phyloP scores from a whole-genome alignment of 2,329 filamentous ascomycete genomes.

The Karstenula rhodostoma region DNA sequence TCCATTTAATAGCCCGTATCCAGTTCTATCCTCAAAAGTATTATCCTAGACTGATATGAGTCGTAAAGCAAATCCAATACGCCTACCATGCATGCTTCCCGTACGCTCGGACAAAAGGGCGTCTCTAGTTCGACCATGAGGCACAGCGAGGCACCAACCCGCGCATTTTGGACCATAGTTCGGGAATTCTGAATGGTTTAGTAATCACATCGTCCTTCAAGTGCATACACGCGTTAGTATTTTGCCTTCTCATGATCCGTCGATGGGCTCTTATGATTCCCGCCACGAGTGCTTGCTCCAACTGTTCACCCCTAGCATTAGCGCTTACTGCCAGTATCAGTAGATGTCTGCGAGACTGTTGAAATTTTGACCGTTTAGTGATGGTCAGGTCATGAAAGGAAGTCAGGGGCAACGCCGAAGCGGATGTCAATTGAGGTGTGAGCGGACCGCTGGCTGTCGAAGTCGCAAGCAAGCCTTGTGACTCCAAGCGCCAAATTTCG shows the following conservation, averaged over 20 bases:
- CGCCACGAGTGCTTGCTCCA: slow-evolving; percentile 36
- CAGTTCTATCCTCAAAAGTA: too few species aligned
- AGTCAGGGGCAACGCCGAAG: slow-evolving; percentile 1
- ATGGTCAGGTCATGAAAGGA: not conserved
- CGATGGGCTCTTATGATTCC: slow-evolving; percentile 37
- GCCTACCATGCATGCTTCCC: not conserved
- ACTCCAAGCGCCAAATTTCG: slow-evolving; percentile 38
- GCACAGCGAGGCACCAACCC: slow-evolving; percentile 14
- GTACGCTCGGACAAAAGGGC: not conserved
- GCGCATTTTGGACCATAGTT: slow-evolving; percentile 18
- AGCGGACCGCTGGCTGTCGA: slow-evolving; percentile 1
- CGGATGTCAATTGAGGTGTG: slow-evolving; percentile 7
- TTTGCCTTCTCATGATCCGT: not conserved
- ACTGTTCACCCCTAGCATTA: slow-evolving; percentile 45
- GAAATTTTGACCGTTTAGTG: not conserved
- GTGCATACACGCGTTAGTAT: not conserved
- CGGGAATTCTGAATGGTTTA: slow-evolving; percentile 19
- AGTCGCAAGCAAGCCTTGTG: slow-evolving; percentile 26
- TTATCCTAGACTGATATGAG: too few species aligned
- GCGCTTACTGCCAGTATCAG: slow-evolving; percentile 47
- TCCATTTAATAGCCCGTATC: too few species aligned
- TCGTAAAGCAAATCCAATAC: not conserved
- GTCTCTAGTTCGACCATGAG: not conserved
- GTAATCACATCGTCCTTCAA: slow-evolving; percentile 2
- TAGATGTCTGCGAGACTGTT: slow-evolving; percentile 20